Evolutionary conservation across 805 yeast genomes (phyloP).

Genomic region (Monosporozyma aquatica): DNA sequence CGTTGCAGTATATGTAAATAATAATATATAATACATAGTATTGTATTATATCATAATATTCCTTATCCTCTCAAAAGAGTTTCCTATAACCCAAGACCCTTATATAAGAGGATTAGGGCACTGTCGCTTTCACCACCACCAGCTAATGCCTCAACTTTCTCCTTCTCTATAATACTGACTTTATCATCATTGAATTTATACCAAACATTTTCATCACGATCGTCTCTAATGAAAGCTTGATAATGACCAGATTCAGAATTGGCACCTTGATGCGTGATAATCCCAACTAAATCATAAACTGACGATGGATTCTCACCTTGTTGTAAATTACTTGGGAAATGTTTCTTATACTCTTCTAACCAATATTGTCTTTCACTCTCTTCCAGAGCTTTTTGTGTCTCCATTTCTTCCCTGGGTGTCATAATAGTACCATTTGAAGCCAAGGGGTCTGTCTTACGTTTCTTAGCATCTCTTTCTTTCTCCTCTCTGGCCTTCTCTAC

Average conservation of each 20-base stretch:
- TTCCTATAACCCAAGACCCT: conserved; percentile 56
- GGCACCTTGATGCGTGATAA: conserved; percentile 90
- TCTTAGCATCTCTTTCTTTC: conserved; percentile 63
- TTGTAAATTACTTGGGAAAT: conserved; percentile 39
- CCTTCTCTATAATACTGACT: conserved; percentile 67
- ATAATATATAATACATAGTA: too few species aligned
- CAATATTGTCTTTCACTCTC: conserved; percentile 46
- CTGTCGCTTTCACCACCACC: conserved; percentile 99
- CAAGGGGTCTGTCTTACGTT: conserved; percentile 31
- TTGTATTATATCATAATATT: too few species aligned
- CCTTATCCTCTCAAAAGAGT: too few species aligned
- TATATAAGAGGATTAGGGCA: conserved; percentile 81
- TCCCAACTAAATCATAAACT: conserved; percentile 71
- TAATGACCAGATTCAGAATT: conserved; percentile 97
- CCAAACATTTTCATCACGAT: conserved; percentile 72
- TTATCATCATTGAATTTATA: conserved; percentile 92
- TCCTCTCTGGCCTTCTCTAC: conserved; percentile 69
- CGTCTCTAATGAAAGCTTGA: conserved; percentile 78
- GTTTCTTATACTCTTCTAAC: conserved; percentile 35
- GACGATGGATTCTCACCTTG: conserved; percentile 78
- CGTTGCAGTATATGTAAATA: too few species aligned
- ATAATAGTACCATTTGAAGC: conserved; percentile 16
- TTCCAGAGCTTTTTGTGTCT: conserved; percentile 39
- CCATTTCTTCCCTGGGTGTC: conserved; percentile 47
- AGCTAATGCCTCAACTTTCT: conserved; percentile 73